Evolutionary conservation across 805 yeast species (phyloP), one percentile per base, ranked within the genome.

Genomic region (Myxozyma neotropica): DNA sequence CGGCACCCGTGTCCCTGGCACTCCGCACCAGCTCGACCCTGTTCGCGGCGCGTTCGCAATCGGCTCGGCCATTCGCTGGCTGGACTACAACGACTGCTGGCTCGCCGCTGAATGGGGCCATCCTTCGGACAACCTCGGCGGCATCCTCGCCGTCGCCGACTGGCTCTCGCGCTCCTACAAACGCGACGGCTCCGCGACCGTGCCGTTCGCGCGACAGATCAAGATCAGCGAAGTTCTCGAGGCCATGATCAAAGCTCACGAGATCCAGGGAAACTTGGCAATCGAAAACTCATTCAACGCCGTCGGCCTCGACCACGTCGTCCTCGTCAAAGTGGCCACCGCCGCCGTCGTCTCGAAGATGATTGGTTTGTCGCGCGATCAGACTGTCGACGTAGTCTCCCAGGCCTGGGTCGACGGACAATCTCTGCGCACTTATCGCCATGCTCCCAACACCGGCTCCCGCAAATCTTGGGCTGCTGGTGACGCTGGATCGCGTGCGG

Each of bases 41-140:
- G 74, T 83, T 44, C 77, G 81, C 57, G 86, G 82, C 44, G 85
- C 86, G 19, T 83, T 83, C 73, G 73, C 81, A 43, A 80, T 81
- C 59, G 86, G 86, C 8, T 79, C 85, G 21, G 70, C 79, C 58
- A 81, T 83, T 66, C 76, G 87, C 58, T 83, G 86, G 86, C 72
- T 83, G 57, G 87, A 83, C 65, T 83, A 77, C 73, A 83, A 83
- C 63, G 86, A 83, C 69, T 83, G 86, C 71, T 83, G 86, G 86
- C 71, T 83, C 42, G 87, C 86, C 50, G 85, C 85, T n/a, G 86
- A 83, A 70, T 83, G 87, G 86, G 87, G 87, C 3, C 87, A 83
- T 70, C 87, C 86, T 24, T 80, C 84, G 33, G 87, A 83, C 68
- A 83, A 83, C 70, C 67, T 83, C 52, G 86, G 86, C 48, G 83